Evolutionary conservation across 2,329 filamentous ascomycete genomes (phyloP).

Genomic region (Fusarium praegraminearum): DNA sequence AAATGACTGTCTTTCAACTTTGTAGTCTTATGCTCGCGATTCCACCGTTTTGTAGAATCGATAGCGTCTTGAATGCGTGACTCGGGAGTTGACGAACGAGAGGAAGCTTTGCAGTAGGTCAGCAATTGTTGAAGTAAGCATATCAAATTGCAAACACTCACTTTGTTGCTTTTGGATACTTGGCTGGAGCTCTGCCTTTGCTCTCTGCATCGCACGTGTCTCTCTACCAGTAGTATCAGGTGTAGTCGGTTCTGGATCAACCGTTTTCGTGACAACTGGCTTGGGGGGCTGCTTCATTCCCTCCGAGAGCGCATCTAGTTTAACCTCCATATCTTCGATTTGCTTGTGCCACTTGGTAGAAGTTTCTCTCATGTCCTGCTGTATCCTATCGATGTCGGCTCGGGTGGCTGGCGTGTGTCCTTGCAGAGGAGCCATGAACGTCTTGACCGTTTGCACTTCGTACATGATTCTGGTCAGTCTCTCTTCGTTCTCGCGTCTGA

Average conservation of each 20-base stretch:
- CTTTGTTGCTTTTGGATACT: constrained; percentile 13
- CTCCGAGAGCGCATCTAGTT: constrained; percentile 40
- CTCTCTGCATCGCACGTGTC: constrained; percentile 23
- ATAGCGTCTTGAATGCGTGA: constrained; percentile 53
- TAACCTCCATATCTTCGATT: constrained; percentile 39
- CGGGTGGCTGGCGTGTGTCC: constrained; percentile 23
- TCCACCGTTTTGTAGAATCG: constrained; percentile 55
- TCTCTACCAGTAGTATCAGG: constrained; percentile 11
- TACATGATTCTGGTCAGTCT: constrained; percentile 48
- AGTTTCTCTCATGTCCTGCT: constrained; percentile 36
- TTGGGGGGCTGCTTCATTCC: constrained; percentile 44
- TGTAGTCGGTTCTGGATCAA: neutral
- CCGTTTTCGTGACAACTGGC: constrained; percentile 35
- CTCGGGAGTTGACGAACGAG: constrained; percentile 12
- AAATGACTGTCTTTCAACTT: constrained; percentile 49
- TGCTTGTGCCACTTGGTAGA: constrained; percentile 40
- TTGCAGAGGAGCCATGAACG: constrained; percentile 36
- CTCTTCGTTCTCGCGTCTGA: constrained; percentile 48
- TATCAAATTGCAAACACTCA: neutral
- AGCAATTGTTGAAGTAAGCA: neutral
- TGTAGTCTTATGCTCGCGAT: constrained; percentile 54
- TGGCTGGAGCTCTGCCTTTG: neutral
- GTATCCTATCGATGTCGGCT: constrained; percentile 36
- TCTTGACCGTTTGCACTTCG: constrained; percentile 51
- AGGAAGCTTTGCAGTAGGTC: constrained; percentile 19